Base-by-base conservation (phyloP, 768 basidiomycete genomes). In the Suillus ampliporus region DNA sequence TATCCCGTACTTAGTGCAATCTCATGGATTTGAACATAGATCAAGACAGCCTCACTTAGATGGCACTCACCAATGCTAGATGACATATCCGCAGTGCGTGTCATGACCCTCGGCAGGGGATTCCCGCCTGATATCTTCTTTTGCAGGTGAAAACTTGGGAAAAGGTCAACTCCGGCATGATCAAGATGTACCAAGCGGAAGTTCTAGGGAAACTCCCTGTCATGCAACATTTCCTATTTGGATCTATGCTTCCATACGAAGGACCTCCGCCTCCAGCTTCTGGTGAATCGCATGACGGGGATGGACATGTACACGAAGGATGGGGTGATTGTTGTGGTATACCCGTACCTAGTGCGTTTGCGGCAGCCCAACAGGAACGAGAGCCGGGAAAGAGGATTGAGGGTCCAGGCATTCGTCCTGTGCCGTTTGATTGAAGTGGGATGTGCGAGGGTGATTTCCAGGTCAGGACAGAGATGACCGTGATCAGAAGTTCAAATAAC, bases 41-140 rank as follows among this genome's bases (percentile, higher is more conserved):
- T 98, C 67, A 99, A 99, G 74, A 94, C 95, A 0, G 95, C 96
- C 0, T 95, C 95, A 0, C 82, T 99, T 1, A 85, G 95, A 57
- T 99, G 97, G 97, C 97, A 99, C 78, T 97, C 95, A 0, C 97
- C 97, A 1, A 99, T 99, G 97, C 85, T 99, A 8, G 94, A 98
- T 74, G 97, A 99, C 71, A 99, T 99, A 60, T 96, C 95, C 1
- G 94, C 90, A 0, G 95, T 78, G 64, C 46, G 82, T 69, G 9
- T 10, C 4, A 8, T 13, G 7, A 1, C 60, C 58, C 56, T 31
- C 43, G 23, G 15, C 19, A n/a, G n/a, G n/a, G n/a, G 28, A 46
- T 53, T 47, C 56, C 60, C 52, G 7, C n/a, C n/a, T 56, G 10
- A 44, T 41, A 38, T 21, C 50, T 48, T 19, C 47, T 14, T 23